A percentile compares a stretch with the other conserved stretches of the same genome.
Evolutionary conservation across 2,329 filamentous ascomycete genomes (phyloP).

Genomic region (Epichloe amarillans): DNA sequence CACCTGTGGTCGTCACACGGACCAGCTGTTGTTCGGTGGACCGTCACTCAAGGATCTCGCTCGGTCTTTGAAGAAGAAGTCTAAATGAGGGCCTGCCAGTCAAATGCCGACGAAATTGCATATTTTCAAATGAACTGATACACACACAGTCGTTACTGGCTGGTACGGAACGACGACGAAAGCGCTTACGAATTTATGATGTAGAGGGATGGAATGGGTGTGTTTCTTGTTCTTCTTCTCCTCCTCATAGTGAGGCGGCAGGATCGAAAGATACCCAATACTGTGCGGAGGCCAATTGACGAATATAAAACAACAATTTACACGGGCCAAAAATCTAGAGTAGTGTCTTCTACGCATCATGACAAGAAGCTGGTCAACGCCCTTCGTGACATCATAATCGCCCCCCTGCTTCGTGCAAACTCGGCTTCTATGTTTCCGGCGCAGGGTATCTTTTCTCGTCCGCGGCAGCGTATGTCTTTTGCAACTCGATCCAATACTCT

Average conservation of each 20-base stretch:
- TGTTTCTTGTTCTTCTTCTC: not conserved
- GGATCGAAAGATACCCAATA: not conserved
- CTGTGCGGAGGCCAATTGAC: not conserved
- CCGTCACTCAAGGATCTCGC: slow-evolving; percentile 31
- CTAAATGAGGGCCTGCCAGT: not conserved
- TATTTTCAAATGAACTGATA: not conserved
- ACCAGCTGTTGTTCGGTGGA: slow-evolving; percentile 39
- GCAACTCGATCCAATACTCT: slow-evolving; percentile 18
- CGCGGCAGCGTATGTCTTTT: slow-evolving; percentile 21
- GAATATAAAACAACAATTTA: not conserved
- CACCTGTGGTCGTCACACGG: slow-evolving; percentile 40
- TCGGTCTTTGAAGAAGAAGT: slow-evolving; percentile 25
- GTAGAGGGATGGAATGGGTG: not conserved
- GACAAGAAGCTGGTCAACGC: not conserved
- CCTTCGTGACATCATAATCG: not conserved
- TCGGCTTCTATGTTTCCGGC: slow-evolving; percentile 11
- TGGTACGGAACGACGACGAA: slow-evolving; percentile 13
- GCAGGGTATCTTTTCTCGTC: slow-evolving; percentile 16
- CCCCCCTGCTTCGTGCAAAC: not conserved
- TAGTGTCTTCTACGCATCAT: not conserved
- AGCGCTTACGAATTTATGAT: slow-evolving; percentile 5
- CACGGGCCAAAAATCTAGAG: not conserved
- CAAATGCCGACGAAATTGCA: slow-evolving; percentile 3
- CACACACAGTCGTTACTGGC: slow-evolving; percentile 12
- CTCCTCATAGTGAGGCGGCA: not conserved